Percentiles rank a stretch among this genome's conserved stretches.
These are phyloP conservation scores for Calonectria leucothoes DNA, from an alignment of 2,329 filamentous ascomycete genomes.

Conservation along the genomic window DNA sequence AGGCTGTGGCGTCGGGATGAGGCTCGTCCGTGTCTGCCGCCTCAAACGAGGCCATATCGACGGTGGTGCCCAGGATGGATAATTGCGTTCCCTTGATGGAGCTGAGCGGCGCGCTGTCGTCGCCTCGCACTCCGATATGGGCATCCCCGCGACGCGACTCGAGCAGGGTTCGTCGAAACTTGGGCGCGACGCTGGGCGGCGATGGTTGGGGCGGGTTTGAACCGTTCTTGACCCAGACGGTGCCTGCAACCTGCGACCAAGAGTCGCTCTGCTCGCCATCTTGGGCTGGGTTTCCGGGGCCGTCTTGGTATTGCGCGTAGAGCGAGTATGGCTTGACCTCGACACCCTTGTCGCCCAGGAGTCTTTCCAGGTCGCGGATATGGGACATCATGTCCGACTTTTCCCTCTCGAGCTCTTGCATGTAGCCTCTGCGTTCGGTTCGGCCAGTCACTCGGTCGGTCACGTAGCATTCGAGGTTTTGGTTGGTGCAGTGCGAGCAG, in stretches of 20 bases:
- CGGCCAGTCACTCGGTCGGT: constrained; percentile 89
- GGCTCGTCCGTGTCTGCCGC: constrained; percentile 73
- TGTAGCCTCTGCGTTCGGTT: constrained; percentile 81
- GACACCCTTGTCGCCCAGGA: constrained; percentile 70
- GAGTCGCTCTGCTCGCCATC: constrained; percentile 38
- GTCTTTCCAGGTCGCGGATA: constrained; percentile 75
- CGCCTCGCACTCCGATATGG: constrained; percentile 73
- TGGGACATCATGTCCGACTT: constrained; percentile 74
- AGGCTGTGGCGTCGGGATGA: constrained; percentile 49
- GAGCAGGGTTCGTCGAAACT: constrained; percentile 48
- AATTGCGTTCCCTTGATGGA: constrained; percentile 81
- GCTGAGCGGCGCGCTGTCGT: constrained; percentile 74
- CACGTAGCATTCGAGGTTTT: constrained; percentile 82
- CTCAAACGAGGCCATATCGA: constrained; percentile 81
- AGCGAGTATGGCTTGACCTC: constrained; percentile 65
- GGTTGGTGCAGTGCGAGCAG: constrained; percentile 84
- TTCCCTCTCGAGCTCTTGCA: constrained; percentile 80
- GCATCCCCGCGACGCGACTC: constrained; percentile 66
- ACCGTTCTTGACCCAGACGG: constrained; percentile 49
- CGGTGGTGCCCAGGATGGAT: constrained; percentile 82
- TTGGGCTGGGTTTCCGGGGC: constrained; percentile 36
- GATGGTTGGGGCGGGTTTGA: constrained; percentile 28
- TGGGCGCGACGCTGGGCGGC: constrained; percentile 28
- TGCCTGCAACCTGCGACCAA: constrained; percentile 48
- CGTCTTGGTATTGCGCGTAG: constrained; percentile 43